Evolutionary conservation across 1,284 basidiomycete genomes (phyloP), one percentile per base, ranked within the genome.

Genomic region (Inonotus obliquus): DNA sequence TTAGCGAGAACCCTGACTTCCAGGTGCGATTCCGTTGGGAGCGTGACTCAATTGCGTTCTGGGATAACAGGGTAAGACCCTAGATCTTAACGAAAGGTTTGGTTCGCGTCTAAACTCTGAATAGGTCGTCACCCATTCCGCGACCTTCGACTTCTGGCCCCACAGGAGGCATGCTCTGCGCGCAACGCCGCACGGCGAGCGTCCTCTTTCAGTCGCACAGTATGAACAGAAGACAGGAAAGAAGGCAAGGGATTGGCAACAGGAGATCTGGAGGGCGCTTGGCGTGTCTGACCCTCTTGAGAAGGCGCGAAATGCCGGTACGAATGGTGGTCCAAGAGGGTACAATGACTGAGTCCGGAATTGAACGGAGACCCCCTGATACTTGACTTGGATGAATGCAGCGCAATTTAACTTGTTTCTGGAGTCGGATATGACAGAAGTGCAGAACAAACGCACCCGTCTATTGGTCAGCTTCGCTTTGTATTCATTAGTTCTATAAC

Each of bases 141-240:
- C 89, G 10, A 90, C 84, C 4, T 89, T 88, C 68, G 87, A 90
- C 73, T 89, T 88, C 73, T 90, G 82, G 84, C 87, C 87, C 23
- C 79, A 82, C 49, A 83, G 79, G 51, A 82, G 91, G 55, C 91
- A 93, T 69, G 91, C 89, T 7, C 76, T 92, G 51, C 84, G 91
- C 55, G 86, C 86, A n/a, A 93, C 91, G 1, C 91, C 91, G 54
- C 89, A 88, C 66, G 92, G 84, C 25, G 89, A 93, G 72, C 81
- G 80, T 61, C 91, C 91, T 1, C 77, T 79, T 21, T 89, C 86
- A 0, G 91, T 92, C n/a, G 81, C 77, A 45, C 86, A 85, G 51
- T 92, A 91, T 69, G 90, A 92, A 73, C 72, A 72, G 51, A 69
- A 77, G 66, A 81, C 78, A 0, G 86, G 87, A n/a, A 85, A 84